Percentiles rank a stretch among this genome's conserved stretches.
phyloP scores from a whole-genome alignment of 192 early-diverging fungal species.

The Backusella australiensis region DNA sequence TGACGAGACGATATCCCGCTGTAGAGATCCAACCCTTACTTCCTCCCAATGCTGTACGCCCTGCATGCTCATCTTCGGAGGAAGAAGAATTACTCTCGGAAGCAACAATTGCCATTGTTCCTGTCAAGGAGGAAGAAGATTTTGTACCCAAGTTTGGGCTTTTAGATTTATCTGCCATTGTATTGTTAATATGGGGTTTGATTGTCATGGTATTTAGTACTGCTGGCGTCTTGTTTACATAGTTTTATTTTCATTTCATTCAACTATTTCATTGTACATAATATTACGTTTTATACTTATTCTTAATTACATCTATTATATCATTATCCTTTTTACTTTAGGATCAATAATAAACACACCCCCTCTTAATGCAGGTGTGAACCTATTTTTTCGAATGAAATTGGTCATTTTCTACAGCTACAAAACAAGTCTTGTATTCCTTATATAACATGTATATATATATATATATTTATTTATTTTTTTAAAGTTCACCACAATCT shows the following conservation, averaged over 20 bases:
- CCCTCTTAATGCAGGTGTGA: no score
- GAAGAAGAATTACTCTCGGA: slow-evolving; percentile 16
- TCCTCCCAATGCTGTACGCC: background rate
- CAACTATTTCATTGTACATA: background rate
- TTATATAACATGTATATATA: no score
- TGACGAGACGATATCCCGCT: background rate
- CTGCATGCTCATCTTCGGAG: background rate
- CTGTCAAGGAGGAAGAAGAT: background rate
- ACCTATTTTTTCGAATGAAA: no score
- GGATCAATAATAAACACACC: background rate
- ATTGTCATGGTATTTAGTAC: slow-evolving; percentile 51
- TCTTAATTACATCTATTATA: background rate
- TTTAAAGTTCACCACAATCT: slow-evolving; percentile 39
- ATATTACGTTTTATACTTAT: background rate
- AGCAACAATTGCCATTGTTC: background rate
- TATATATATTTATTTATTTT: background rate
- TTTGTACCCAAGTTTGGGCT: slow-evolving; percentile 1
- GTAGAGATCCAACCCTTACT: background rate
- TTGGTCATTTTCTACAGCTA: no score
- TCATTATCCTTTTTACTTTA: background rate
- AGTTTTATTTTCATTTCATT: background rate
- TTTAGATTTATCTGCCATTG: slow-evolving; percentile 29
- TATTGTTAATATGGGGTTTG: slow-evolving; percentile 42
- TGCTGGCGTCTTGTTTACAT: slow-evolving; percentile 3
- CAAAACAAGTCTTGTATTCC: no score